Base-by-base conservation (phyloP, 1,284 basidiomycete genomes). In the Phlebopus sp. region DNA sequence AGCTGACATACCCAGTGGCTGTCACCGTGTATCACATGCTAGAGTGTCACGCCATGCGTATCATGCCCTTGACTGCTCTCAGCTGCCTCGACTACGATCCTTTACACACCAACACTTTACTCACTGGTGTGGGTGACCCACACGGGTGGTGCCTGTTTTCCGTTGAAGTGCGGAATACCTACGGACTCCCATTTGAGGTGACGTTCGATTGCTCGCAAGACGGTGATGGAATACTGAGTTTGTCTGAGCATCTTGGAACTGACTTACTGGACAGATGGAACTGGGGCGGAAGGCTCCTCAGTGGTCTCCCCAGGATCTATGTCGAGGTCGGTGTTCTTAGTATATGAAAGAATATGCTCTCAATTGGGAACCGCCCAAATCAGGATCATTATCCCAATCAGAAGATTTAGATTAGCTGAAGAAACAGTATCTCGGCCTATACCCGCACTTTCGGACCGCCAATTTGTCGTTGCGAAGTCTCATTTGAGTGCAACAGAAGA, bases 1-100 rank as follows among this genome's bases (percentile, higher is more conserved):
- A 89, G 53, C 67, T 97, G 44, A 81, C 85, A 13, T 89, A 92
- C 61, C 87, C 91, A 6, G 77, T 98, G 50, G 76, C 90, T 56
- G 86, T 97, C 49, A 95, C 92, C 0, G 94, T 98, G 2, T 95
- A 95, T 62, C 89, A 92, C 53, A 94, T 94, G 71, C 78, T 97
- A 34, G 90, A 94, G 60, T 91, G 87, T 59, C 78, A 85, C 51
- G 76, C 77, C 29, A 84, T 97, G 79, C 86, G 90, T 55, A 73
- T 96, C 47, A 69, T 90, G 27, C 81, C 84, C 31, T 81, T 82
- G 46, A 55, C 53, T 14, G 75, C 76, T 31, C 59, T 72, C 13
- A 73, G 73, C 50, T 60, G 64, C 14, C 59, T 60, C 27, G 30
- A 36, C 38, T 42, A 37, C 14, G n/a, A 8, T 8, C 2, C n/a